Conservation (phyloP, 129 eudicot genomes). For the Ambrosia trifida region DNA sequence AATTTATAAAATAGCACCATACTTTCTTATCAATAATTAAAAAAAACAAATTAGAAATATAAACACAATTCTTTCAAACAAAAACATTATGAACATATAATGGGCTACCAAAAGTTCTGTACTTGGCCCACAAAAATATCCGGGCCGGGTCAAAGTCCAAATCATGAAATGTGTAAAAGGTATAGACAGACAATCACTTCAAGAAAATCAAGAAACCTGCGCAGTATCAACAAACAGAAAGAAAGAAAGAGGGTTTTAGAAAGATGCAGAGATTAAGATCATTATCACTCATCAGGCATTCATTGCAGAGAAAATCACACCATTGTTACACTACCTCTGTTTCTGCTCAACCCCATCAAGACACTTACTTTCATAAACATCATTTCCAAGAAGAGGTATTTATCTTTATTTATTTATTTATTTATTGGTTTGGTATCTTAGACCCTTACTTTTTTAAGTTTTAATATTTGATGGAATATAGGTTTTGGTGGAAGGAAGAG, state of each 20-base stretch:
- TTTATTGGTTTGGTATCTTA: too few relatives aligned
- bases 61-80: too few relatives aligned
- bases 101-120: too few relatives aligned
- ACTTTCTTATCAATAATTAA: too few relatives aligned
- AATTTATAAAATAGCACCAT: too few relatives aligned
- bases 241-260: conserved; percentile 20
- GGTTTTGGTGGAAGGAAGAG: conserved; percentile 92
- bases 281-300: conserved; percentile 29
- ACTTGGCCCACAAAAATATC: neutral
- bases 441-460: neutral
- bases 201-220: neutral
- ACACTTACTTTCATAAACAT: conserved; percentile 23
- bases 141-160: neutral
- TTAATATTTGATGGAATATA: conserved; percentile 5
- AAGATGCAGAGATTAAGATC: conserved; percentile 58
- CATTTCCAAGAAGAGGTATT: conserved; percentile 37
- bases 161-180: neutral
- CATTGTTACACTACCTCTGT: conserved; percentile 34
- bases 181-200: neutral
- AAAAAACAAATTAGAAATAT: too few relatives aligned
- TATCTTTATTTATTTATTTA: neutral
- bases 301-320: conserved; percentile 32
- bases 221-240: neutral
- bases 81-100: too few relatives aligned
- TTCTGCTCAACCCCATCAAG: conserved; percentile 43